Percentiles rank a stretch among this genome's conserved stretches.
phyloP scores from a whole-genome alignment of 805 yeast species.

The Candida endomychidarum region DNA sequence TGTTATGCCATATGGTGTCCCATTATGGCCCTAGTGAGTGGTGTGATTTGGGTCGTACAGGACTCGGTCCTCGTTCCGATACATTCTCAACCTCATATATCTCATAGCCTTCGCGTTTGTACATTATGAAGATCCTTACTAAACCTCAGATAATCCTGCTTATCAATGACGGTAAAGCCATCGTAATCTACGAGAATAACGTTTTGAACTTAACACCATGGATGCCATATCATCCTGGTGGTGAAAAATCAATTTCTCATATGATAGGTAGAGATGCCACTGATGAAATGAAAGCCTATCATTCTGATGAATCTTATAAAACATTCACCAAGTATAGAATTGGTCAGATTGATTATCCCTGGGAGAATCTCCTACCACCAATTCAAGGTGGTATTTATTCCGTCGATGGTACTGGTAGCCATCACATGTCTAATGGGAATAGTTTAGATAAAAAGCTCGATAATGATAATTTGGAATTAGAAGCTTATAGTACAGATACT shows the following conservation, averaged over 20 bases:
- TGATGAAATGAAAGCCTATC: constrained; percentile 87
- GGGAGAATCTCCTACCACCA: constrained; percentile 83
- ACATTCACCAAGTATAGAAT: constrained; percentile 58
- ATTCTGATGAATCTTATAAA: constrained; percentile 54
- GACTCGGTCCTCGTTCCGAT: too few species aligned
- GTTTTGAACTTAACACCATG: constrained; percentile 70
- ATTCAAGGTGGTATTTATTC: constrained; percentile 70
- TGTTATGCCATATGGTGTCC: too few species aligned
- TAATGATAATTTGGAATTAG: neutral
- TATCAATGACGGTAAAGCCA: constrained; percentile 65
- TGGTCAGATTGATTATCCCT: constrained; percentile 61
- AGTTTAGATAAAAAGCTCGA: constrained; percentile 6
- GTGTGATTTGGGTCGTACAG: too few species aligned
- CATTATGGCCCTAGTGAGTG: too few species aligned
- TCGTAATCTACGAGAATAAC: constrained; percentile 61
- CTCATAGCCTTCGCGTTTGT: neutral
- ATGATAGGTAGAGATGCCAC: constrained; percentile 89
- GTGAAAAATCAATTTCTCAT: constrained; percentile 79
- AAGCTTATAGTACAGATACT: neutral
- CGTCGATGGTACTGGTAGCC: too few species aligned
- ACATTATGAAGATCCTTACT: neutral
- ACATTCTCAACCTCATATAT: too few species aligned
- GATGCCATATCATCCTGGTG: constrained; percentile 83
- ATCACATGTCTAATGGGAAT: neutral
- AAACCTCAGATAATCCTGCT: constrained; percentile 6